Conservation (phyloP, 306 rosid genomes). For the Inga leiocalycina region DNA sequence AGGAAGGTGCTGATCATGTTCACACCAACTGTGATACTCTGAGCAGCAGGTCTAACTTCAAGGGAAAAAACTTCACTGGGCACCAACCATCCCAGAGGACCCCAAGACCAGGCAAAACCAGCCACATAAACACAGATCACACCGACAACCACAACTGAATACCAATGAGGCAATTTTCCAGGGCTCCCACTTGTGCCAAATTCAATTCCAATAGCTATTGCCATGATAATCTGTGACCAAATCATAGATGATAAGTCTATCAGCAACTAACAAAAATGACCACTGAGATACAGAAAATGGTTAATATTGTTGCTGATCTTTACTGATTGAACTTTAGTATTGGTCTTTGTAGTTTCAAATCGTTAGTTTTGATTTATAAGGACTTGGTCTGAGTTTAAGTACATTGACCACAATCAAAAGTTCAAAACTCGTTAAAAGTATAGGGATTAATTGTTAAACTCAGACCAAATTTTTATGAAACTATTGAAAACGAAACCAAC, state of each 20-base stretch:
- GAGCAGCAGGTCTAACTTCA: slow-evolving; percentile 70
- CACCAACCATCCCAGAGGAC: slow-evolving; percentile 83
- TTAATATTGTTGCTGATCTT: too few relatives aligned
- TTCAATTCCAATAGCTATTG: slow-evolving; percentile 53
- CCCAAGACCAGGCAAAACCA: slow-evolving; percentile 88
- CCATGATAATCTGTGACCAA: slow-evolving; percentile 50
- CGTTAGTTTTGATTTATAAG: too few relatives aligned
- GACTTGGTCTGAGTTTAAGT: too few relatives aligned
- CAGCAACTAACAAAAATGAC: slow-evolving; percentile 2
- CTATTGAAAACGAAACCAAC: too few relatives aligned
- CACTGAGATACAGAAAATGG: not conserved
- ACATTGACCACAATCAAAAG: too few relatives aligned
- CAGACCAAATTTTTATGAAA: too few relatives aligned
- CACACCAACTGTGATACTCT: slow-evolving; percentile 53
- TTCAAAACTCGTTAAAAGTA: too few relatives aligned
- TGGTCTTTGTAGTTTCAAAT: too few relatives aligned
- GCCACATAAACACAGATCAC: slow-evolving; percentile 61
- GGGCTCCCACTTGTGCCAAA: slow-evolving; percentile 68
- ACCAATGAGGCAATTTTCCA: slow-evolving; percentile 51
- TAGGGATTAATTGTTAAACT: too few relatives aligned
- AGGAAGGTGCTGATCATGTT: slow-evolving; percentile 74
- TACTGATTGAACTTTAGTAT: too few relatives aligned
- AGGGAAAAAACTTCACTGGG: slow-evolving; percentile 78
- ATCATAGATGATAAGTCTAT: not conserved
- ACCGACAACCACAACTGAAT: slow-evolving; percentile 47